Evolutionary conservation across 441 rosid genomes (phyloP), one percentile per base, ranked within the genome.

Genomic region (Erodium trifolium): DNA sequence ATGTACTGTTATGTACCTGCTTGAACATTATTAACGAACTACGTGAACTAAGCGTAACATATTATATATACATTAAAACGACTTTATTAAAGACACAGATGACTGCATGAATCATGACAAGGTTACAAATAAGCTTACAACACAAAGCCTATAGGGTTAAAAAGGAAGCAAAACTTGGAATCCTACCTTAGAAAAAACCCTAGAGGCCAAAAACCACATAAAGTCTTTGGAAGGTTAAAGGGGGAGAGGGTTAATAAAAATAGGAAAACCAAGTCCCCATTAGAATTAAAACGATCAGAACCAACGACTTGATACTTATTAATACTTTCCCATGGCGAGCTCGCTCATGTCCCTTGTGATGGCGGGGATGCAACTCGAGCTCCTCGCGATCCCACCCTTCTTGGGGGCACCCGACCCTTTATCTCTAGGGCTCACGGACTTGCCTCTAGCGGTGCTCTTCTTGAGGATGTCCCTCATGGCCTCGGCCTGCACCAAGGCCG

Each of bases 301-400:
- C 47, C 47, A 41, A 1, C 12, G 47, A 41, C 47, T 1, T 41
- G 8, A 41, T 41, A 11, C 47, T 41, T 23, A 23, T 41, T 5
- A 41, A 1, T 41, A 1, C 47, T 75, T 71, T 67, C 74, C 68
- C 51, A 78, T 7, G 1, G 73, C 45, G n/a, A 82, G 79, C 75
- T 75, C 69, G 14, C 67, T 78, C 34, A 84, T 73, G 7, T 87
- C 96, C 77, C 78, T 82, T 31, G 88, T 82, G 66, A 94, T 84
- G 51, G 92, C 94, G 0, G 99, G 86, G 35, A 92, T 92, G 79
- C 97, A 92, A 64, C 97, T 94, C 4, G 98, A 90, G 67, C 97
- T 88, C 78, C 97, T 87, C 0, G 91, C 79, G 67, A 90, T 85
- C 63, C 85, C 82, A 5, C 78, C 86, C 73, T 82, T 82, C 71